Conservation (phyloP, 2,329 filamentous ascomycete genomes). For the Alternaria triticimaculans region DNA sequence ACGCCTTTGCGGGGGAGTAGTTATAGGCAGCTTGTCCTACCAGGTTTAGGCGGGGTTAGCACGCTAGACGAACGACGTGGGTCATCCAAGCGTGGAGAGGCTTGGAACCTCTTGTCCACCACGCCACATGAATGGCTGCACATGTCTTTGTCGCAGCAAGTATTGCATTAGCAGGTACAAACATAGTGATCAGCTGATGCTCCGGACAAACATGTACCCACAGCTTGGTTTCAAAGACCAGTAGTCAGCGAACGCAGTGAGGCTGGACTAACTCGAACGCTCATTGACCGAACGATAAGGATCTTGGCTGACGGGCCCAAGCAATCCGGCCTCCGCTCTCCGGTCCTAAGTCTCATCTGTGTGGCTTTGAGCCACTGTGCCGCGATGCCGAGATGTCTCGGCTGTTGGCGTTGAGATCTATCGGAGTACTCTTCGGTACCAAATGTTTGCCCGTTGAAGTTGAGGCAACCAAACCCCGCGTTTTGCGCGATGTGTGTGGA, state of each 20-base stretch:
- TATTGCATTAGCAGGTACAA: conserved; percentile 1
- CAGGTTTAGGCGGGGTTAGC: conserved; percentile 38
- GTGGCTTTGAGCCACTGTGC: conserved; percentile 22
- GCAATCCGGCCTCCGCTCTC: conserved; percentile 31
- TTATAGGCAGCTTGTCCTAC: conserved; percentile 40
- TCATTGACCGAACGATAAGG: conserved; percentile 29
- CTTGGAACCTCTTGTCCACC: conserved; percentile 26
- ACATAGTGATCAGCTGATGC: conserved; percentile 9
- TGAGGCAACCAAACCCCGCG: conserved; percentile 7
- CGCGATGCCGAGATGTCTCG: conserved; percentile 40
- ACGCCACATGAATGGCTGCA: conserved; percentile 26
- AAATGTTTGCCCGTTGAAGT: conserved; percentile 1
- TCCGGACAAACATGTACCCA: neutral
- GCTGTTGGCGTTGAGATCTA: conserved; percentile 29
- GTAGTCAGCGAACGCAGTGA: neutral
- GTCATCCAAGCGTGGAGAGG: conserved; percentile 34
- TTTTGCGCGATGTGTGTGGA: neutral
- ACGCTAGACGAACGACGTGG: conserved; percentile 41
- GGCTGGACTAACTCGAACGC: conserved; percentile 11
- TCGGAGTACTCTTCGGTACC: conserved; percentile 2
- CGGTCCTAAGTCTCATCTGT: conserved; percentile 18
- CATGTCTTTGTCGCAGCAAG: neutral
- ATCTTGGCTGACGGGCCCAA: conserved; percentile 46
- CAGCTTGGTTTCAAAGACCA: conserved; percentile 5
- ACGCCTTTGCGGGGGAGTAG: conserved; percentile 34